phyloP scores from a whole-genome alignment of 768 basidiomycete genomes.

The Amanita inopinata region DNA sequence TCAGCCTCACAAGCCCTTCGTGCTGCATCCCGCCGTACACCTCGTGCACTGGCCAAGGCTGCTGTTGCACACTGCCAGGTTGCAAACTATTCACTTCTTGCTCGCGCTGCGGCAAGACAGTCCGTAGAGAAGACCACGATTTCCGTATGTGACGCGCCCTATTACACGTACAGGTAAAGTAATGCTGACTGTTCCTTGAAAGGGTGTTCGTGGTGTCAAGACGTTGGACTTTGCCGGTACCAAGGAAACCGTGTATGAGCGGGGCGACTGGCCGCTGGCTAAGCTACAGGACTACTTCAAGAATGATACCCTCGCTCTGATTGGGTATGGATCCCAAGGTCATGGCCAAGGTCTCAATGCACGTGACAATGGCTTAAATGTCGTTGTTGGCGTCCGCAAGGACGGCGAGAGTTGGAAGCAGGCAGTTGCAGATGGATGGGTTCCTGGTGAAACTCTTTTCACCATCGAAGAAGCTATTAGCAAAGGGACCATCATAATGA shows the following conservation, averaged over 20 bases:
- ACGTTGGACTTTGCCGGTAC: constrained; percentile 95
- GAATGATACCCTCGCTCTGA: constrained; percentile 97
- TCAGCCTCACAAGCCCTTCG: constrained; percentile 55
- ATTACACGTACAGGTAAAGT: neutral
- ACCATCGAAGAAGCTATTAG: constrained; percentile 96
- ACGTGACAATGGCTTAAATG: constrained; percentile 97
- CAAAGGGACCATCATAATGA: constrained; percentile 98
- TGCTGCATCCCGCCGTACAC: constrained; percentile 55
- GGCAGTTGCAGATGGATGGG: constrained; percentile 94
- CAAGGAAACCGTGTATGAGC: constrained; percentile 90
- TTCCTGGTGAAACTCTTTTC: constrained; percentile 96
- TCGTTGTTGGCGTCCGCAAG: constrained; percentile 97
- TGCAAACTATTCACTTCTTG: constrained; percentile 64
- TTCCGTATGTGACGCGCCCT: neutral
- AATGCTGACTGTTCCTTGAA: constrained; percentile 7
- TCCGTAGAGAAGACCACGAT: constrained; percentile 3
- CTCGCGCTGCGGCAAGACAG: constrained; percentile 30
- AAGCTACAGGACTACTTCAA: constrained; percentile 99
- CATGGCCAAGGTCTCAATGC: constrained; percentile 99
- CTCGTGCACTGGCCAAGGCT: constrained; percentile 35
- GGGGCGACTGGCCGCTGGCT: constrained; percentile 93
- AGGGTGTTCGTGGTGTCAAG: constrained; percentile 77
- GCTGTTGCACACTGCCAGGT: constrained; percentile 33
- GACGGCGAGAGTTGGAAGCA: constrained; percentile 95
- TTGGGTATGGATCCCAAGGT: constrained; percentile 97